Base-by-base conservation (phyloP, 306 rosid species). In the Adenanthera pavonina region DNA sequence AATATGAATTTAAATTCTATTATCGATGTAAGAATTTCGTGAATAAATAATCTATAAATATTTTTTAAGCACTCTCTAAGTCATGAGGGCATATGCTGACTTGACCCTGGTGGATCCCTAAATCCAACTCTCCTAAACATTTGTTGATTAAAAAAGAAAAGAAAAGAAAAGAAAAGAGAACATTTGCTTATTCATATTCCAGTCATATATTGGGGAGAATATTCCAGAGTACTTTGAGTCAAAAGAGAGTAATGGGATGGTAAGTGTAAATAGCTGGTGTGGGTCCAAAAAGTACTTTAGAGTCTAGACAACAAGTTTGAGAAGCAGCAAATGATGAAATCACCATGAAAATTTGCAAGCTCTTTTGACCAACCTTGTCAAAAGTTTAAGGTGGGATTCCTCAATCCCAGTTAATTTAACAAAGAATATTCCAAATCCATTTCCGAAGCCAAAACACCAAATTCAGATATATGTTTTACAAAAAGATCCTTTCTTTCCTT, bases 371-470 rank as follows among this genome's bases (percentile, higher is more conserved):
- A 25, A 46, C 85, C 46, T 69, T 47, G 33, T 51, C 43, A 33
- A 11, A 67, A 41, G 35, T 65, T 52, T 73, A 70, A 71, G n/a
- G 79, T 67, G 11, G 61, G 79, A 83, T 69, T 52, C 62, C 43
- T 43, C 33, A 41, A 41, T 30, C 7, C 7, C 34, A 68, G 12
- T 20, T 54, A 8, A 16, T 71, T 71, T 68, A 3, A 9, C 15
- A 72, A 52, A 73, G 77, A 53, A 73, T 78, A 78, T 83, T 65
- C 80, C 64, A 54, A 72, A 72, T 41, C 78, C 80, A 40, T 38
- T 38, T 40, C 49, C 8, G 49, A 46, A 3, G 7, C 69, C 19
- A n/a, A 56, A 74, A 33, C 7, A 17, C 59, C 40, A 9, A 7
- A 15, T 0, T n/a, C 17, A 2, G 10, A 2, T 60, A 5, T 8